Percentiles rank a stretch among this genome's conserved stretches.
Evolutionary conservation across 495 filamentous ascomycete genomes (phyloP).

Genomic region (Talaromyces borbonicus): DNA sequence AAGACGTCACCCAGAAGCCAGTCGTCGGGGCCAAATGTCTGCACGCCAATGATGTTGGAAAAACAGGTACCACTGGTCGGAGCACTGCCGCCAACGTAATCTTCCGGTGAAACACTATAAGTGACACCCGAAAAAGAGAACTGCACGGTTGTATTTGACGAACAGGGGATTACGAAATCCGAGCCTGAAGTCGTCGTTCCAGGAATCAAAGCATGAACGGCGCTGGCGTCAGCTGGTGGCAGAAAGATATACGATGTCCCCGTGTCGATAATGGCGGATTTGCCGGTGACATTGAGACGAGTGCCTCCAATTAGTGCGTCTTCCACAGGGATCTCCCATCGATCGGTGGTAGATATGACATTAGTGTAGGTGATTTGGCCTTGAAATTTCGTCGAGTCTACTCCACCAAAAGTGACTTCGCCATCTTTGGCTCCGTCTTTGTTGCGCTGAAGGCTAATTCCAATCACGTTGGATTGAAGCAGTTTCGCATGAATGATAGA

Average conservation of each 20-base stretch:
- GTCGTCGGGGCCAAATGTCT: slow-evolving; percentile 35
- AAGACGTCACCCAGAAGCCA: slow-evolving; percentile 82
- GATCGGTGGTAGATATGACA: slow-evolving; percentile 24
- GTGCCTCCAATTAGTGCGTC: slow-evolving; percentile 50
- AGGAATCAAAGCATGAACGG: slow-evolving; percentile 56
- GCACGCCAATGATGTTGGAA: slow-evolving; percentile 50
- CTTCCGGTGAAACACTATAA: slow-evolving; percentile 56
- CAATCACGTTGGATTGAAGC: slow-evolving; percentile 55
- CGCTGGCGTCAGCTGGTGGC: slow-evolving; percentile 51
- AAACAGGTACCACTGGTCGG: slow-evolving; percentile 38
- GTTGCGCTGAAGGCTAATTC: slow-evolving; percentile 53
- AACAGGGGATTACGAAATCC: slow-evolving; percentile 61
- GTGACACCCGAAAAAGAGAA: slow-evolving; percentile 46
- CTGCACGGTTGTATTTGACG: slow-evolving; percentile 42
- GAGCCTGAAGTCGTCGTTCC: slow-evolving; percentile 41
- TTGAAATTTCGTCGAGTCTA: slow-evolving; percentile 53
- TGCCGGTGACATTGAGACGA: slow-evolving; percentile 35
- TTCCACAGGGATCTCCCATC: slow-evolving; percentile 62
- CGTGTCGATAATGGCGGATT: slow-evolving; percentile 65
- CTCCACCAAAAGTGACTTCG: slow-evolving; percentile 64
- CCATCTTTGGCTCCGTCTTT: slow-evolving; percentile 58
- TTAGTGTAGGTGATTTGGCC: slow-evolving; percentile 56
- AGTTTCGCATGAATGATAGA: slow-evolving; percentile 44
- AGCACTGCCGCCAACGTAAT: slow-evolving; percentile 50
- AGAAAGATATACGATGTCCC: slow-evolving; percentile 70